Base-by-base conservation (phyloP, 2,329 filamentous ascomycete species). In the Diplocarpon mali region DNA sequence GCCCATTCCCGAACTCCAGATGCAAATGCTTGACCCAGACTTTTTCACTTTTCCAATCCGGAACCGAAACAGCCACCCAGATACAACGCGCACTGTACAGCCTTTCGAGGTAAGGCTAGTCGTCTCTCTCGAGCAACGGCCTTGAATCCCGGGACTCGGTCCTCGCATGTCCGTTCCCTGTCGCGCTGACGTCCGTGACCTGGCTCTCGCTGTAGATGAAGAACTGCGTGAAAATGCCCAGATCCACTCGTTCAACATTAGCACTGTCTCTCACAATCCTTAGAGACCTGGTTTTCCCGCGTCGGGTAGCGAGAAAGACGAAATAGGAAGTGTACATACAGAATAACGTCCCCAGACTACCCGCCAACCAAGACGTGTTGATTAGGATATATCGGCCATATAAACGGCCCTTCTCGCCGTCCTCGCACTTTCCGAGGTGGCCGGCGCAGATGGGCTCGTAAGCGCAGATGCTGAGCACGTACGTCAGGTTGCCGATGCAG, bases 401-500 rank as follows among this genome's bases (percentile, higher is more conserved):
- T 11, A 89, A 70, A 1, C 62, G 66, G 10, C 62, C 60, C 0
- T 76, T 75, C 64, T 94, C 86, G 0, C 80, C 84, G 0, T 71
- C 66, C 20, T 62, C 63, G 65, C 89, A 95, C 45, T 53, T 42
- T 17, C 53, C 54, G 34, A 58, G 48, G 32, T 61, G 61, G 2
- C 56, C 54, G 8, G 38, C 46, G 54, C 86, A 94, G 27, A 74
- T 68, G 0, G 89, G 86, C 47, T 89, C 85, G 59, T 88, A 96
- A 1, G 88, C 89, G 52, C 96, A 73, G 55, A 98, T 96, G 31
- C 83, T 89, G 31, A 95, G 69, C 14, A 95, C 89, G 59, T 93
- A 96, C 0, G 89, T 95, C 53, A 95, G 64, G 62, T 98, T 98
- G 2, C 92, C 92, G 5, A 96, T 77, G 61, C 90, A 96, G 4